Percentiles rank a stretch among this genome's conserved stretches.
Conservation (phyloP, 257 asterid genomes). For the Przewalskia tangutica region DNA sequence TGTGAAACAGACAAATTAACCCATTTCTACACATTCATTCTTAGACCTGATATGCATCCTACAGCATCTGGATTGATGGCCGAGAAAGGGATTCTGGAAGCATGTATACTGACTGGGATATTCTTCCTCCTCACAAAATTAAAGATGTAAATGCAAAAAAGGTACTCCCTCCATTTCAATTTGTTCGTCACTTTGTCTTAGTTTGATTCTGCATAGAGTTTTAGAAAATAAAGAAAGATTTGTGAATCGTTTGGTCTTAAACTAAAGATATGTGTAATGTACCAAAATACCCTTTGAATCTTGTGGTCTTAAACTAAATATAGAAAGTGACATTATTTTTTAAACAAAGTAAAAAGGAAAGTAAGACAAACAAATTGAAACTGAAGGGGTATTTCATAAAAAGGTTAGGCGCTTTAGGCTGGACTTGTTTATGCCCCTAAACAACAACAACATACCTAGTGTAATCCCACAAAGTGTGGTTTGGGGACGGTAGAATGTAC, state of each 20-base stretch:
- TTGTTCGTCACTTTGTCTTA: too few relatives aligned
- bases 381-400: neutral
- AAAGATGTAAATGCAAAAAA: conserved; percentile 21
- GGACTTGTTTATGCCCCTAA: neutral
- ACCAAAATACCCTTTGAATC: too few relatives aligned
- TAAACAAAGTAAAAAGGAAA: too few relatives aligned
- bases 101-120: conserved; percentile 23
- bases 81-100: conserved; percentile 21
- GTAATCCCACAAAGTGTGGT: too few relatives aligned
- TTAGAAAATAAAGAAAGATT: too few relatives aligned
- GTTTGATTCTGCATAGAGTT: too few relatives aligned
- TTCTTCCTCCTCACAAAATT: conserved; percentile 19
- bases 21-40: conserved; percentile 33
- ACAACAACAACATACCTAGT: neutral
- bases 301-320: too few relatives aligned
- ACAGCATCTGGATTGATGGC: conserved; percentile 15
- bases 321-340: too few relatives aligned
- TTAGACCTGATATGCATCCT: conserved; percentile 34
- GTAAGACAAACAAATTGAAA: too few relatives aligned
- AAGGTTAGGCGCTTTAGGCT: neutral
- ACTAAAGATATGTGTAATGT: too few relatives aligned
- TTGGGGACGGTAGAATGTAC: too few relatives aligned
- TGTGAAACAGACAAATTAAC: conserved; percentile 37
- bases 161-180: neutral
- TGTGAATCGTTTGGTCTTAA: too few relatives aligned